Conservation (phyloP, 257 asterid species). For the Salvia splendens region DNA sequence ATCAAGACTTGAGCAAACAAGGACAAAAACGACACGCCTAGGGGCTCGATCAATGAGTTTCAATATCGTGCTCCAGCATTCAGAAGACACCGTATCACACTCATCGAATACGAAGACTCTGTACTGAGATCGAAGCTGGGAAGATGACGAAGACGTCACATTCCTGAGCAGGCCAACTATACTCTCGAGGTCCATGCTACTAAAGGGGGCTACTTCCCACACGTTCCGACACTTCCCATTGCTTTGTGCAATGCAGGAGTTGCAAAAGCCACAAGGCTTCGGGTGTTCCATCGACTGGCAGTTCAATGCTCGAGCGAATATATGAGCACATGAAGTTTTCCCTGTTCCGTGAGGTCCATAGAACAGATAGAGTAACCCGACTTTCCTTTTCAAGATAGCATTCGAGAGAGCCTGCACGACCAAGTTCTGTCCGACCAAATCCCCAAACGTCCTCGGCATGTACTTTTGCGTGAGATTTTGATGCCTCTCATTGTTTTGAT, state of each 20-base stretch:
- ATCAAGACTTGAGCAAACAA: conserved; percentile 80
- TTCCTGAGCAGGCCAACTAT: conserved; percentile 60
- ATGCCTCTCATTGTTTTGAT: conserved; percentile 57
- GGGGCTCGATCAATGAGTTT: conserved; percentile 89
- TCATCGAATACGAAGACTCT: conserved; percentile 79
- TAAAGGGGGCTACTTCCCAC: conserved; percentile 77
- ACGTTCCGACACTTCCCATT: conserved; percentile 60
- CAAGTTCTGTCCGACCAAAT: conserved; percentile 87
- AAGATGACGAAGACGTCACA: conserved; percentile 35
- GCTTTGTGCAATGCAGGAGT: conserved; percentile 60
- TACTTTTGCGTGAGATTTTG: conserved; percentile 87
- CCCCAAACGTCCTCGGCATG: conserved; percentile 80
- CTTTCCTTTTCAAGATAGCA: conserved; percentile 65
- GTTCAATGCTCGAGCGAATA: conserved; percentile 80
- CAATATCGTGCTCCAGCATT: conserved; percentile 81
- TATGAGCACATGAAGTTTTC: conserved; percentile 87
- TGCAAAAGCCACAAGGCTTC: conserved; percentile 86
- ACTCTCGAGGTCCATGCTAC: conserved; percentile 61
- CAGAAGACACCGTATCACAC: conserved; percentile 71
- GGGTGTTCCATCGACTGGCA: conserved; percentile 77
- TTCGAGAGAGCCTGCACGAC: conserved; percentile 89
- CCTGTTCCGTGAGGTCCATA: conserved; percentile 98
- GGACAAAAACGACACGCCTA: conserved; percentile 81
- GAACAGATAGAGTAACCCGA: conserved; percentile 83
- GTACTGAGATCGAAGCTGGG: conserved; percentile 63